A percentile compares a stretch with the other conserved stretches of the same genome.
These are phyloP conservation scores for Capsicum chinense DNA, from an alignment of 257 asterid species.

Conservation along the genomic window DNA sequence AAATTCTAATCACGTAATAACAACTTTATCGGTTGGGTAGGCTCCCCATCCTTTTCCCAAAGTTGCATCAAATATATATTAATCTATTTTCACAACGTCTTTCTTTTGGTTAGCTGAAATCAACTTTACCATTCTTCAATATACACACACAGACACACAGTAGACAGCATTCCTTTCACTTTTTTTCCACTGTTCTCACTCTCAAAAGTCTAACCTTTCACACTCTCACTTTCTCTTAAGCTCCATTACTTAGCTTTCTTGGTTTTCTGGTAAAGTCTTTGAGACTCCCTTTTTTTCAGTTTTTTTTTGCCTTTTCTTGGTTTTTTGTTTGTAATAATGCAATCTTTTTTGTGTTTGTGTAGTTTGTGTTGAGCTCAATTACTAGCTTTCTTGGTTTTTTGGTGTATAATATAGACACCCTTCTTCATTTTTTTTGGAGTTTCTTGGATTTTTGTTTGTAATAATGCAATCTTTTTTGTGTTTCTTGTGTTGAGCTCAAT, in stretches of 20 bases:
- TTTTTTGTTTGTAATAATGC: neutral
- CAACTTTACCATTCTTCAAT: conserved; percentile 70
- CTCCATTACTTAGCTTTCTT: conserved; percentile 34
- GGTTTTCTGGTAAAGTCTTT: conserved; percentile 21
- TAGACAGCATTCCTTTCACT: conserved; percentile 21
- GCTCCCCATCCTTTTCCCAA: neutral
- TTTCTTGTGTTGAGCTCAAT: too few species aligned
- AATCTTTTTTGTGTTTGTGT: neutral
- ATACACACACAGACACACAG: conserved; percentile 23
- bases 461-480: too few species aligned
- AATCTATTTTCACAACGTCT: conserved; percentile 56
- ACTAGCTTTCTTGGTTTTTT: too few species aligned
- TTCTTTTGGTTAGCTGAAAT: conserved; percentile 44
- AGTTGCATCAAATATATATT: conserved; percentile 17
- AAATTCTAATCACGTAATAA: too few species aligned
- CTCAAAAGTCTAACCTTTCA: conserved; percentile 47
- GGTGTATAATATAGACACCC: neutral
- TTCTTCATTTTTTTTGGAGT: too few species aligned
- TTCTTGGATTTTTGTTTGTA: too few species aligned
- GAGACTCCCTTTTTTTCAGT: neutral
- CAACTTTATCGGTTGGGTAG: too few species aligned
- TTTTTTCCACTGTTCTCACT: conserved; percentile 44
- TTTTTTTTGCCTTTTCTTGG: too few species aligned
- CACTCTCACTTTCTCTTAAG: conserved; percentile 29
- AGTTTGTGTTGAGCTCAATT: too few species aligned